These are phyloP conservation scores for Barnettozyma wickerhamii DNA, from an alignment of 805 yeast species.

Conservation along the genomic window DNA sequence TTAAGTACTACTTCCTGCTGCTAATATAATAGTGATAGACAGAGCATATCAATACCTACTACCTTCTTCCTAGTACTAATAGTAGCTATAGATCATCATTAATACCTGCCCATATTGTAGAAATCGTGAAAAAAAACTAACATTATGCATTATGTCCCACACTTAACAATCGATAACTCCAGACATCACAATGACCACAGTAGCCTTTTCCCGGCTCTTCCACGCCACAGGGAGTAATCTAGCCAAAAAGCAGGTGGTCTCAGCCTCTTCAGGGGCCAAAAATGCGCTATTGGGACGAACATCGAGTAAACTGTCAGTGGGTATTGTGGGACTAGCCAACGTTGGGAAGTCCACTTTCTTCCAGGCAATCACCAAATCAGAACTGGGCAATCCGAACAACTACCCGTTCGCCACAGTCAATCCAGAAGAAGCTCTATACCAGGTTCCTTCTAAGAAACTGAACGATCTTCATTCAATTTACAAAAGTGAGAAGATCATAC, in stretches of 20 bases:
- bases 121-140: background rate
- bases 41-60: too few species aligned
- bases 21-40: background rate
- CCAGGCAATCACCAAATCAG: constrained; percentile 74
- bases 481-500: constrained; percentile 57
- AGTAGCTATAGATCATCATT: too few species aligned
- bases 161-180: too few species aligned
- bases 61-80: too few species aligned
- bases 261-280: constrained; percentile 1
- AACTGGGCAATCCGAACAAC: constrained; percentile 68
- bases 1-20: background rate
- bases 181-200: too few species aligned
- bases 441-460: constrained; percentile 63
- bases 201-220: background rate
- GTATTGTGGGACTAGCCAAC: constrained; percentile 78
- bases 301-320: constrained; percentile 32
- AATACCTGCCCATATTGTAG: too few species aligned
- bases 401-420: constrained; percentile 79
- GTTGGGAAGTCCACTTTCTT: constrained; percentile 80
- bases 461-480: constrained; percentile 51
- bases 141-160: too few species aligned
- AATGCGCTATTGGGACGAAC: constrained; percentile 25
- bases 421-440: constrained; percentile 72
- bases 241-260: constrained; percentile 18
- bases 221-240: too few species aligned